Percentiles rank a stretch among this genome's conserved stretches.
phyloP scores from a whole-genome alignment of 495 filamentous ascomycete genomes.

The Hypoxylon intermedium region DNA sequence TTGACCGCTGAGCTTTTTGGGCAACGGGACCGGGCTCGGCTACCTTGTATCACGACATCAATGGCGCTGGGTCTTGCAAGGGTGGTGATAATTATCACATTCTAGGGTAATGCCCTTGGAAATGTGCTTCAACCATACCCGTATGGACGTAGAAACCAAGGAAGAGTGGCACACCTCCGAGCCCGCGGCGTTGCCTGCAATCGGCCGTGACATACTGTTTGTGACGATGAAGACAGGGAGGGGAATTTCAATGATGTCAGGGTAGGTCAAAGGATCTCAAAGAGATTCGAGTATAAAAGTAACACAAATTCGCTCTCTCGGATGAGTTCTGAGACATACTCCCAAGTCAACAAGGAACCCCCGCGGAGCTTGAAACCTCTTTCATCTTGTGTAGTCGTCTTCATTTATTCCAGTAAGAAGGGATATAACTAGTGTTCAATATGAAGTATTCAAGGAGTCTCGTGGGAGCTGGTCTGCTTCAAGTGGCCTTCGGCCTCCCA shows the following conservation, averaged over 20 bases:
- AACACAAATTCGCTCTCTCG: background rate
- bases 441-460: slow-evolving; percentile 37
- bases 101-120: background rate
- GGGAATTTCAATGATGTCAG: background rate
- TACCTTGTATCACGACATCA: slow-evolving; percentile 3
- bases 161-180: slow-evolving; percentile 5
- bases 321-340: background rate
- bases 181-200: slow-evolving; percentile 9
- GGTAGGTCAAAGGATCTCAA: background rate
- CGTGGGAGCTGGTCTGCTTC: slow-evolving; percentile 26
- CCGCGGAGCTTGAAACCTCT: slow-evolving; percentile 2
- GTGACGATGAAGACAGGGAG: slow-evolving; percentile 2
- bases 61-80: background rate
- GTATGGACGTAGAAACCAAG: background rate
- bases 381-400: background rate
- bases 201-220: background rate
- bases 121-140: background rate
- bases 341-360: slow-evolving; percentile 4
- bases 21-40: background rate
- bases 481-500: slow-evolving; percentile 33
- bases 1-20: slow-evolving; percentile 9
- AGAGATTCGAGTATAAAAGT: no score
- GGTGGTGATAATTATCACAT: background rate
- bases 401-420: background rate
- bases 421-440: background rate